Percentiles rank a stretch among this genome's conserved stretches.
phyloP scores from a whole-genome alignment of 2,329 filamentous ascomycete genomes.

The Orbilia blumenaviensis region DNA sequence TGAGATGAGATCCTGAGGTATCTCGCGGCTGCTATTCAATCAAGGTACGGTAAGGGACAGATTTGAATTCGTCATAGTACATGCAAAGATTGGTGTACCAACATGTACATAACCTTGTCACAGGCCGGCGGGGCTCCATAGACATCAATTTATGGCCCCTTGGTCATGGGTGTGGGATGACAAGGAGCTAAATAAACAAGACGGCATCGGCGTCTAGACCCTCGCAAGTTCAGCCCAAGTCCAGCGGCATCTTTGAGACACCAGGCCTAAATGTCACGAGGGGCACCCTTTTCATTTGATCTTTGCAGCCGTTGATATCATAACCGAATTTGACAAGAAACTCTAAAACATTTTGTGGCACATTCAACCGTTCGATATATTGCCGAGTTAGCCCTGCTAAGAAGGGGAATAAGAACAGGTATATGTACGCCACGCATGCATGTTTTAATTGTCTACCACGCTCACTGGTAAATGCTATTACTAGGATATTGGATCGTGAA shows the following conservation, averaged over 20 bases:
- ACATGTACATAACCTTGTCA: conserved; percentile 25
- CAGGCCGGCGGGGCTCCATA: background rate
- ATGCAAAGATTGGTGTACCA: conserved; percentile 8
- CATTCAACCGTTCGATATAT: conserved; percentile 9
- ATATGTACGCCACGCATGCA: conserved; percentile 6
- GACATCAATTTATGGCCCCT: background rate
- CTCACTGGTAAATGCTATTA: background rate
- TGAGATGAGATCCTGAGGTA: conserved; percentile 23
- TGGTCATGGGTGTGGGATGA: conserved; percentile 38
- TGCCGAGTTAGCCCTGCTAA: background rate
- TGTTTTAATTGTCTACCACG: background rate
- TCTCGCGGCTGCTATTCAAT: conserved; percentile 17
- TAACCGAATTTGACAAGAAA: conserved; percentile 29
- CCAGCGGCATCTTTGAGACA: background rate
- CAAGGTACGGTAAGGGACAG: background rate
- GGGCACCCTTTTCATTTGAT: conserved; percentile 42
- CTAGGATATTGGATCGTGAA: background rate
- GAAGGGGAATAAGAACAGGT: background rate
- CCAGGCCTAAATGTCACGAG: conserved; percentile 32
- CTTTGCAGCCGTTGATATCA: conserved; percentile 44
- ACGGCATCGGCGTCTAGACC: conserved; percentile 33
- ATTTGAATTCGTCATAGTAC: conserved; percentile 5
- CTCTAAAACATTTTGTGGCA: conserved; percentile 24
- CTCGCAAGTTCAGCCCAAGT: background rate
- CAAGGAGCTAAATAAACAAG: conserved; percentile 15